Evolutionary conservation across 139 green algal species (phyloP).

Genomic region (Asterochloris sp.): DNA sequence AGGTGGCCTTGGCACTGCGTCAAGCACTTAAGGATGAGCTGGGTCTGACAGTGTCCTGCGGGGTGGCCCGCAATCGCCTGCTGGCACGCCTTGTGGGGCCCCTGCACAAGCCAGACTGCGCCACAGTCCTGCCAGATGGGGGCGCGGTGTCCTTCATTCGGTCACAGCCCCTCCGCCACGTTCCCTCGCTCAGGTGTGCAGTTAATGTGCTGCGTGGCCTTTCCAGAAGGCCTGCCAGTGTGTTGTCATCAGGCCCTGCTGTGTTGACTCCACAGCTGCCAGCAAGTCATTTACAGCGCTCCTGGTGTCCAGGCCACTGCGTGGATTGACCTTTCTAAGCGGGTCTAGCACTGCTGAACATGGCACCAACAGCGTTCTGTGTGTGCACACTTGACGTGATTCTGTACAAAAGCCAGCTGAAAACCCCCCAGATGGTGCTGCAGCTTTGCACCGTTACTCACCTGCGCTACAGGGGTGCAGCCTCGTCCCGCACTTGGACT

Average conservation of each 20-base stretch:
- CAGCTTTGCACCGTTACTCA: neutral
- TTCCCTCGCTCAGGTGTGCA: conserved; percentile 25
- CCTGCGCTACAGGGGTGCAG: neutral
- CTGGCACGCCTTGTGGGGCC: conserved; percentile 44
- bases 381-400: neutral
- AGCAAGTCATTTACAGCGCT: conserved; percentile 24
- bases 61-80: conserved; percentile 50
- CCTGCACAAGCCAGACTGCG: conserved; percentile 45
- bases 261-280: conserved; percentile 16
- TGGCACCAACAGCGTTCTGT: neutral
- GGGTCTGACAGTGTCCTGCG: conserved; percentile 41
- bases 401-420: neutral
- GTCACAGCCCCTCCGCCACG: conserved; percentile 22
- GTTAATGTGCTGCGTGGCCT: neutral
- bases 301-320: neutral
- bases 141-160: conserved; percentile 28
- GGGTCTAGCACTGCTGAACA: too few species aligned
- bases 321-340: too few species aligned
- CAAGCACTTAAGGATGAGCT: conserved; percentile 7
- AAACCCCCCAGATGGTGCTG: neutral
- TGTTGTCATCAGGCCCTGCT: conserved; percentile 29
- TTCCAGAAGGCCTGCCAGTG: neutral
- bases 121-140: conserved; percentile 41
- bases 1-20: conserved; percentile 27
- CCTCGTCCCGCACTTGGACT: neutral